These are phyloP conservation scores for Pseudocercospora ulei DNA, from an alignment of 2,329 filamentous ascomycete species.

Conservation along the genomic window DNA sequence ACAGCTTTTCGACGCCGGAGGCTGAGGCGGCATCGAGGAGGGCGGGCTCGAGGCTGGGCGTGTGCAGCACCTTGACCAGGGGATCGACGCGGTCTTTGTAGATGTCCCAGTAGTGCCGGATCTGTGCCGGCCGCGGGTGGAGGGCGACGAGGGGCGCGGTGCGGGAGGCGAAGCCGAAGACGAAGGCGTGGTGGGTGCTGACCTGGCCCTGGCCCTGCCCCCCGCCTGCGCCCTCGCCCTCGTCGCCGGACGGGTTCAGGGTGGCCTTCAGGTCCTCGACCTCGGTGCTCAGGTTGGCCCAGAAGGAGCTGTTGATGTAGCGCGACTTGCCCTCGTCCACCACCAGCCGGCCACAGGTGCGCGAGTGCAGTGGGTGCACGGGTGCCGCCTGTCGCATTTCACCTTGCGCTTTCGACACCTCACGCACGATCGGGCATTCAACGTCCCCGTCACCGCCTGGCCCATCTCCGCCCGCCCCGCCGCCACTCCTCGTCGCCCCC, in stretches of 20 bases:
- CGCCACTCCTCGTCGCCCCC: background rate
- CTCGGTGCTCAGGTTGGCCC: slow-evolving; percentile 62
- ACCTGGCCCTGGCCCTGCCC: slow-evolving; percentile 56
- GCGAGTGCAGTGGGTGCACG: slow-evolving; percentile 64
- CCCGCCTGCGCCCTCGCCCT: slow-evolving; percentile 55
- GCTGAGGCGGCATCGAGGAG: slow-evolving; percentile 51
- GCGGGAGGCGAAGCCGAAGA: slow-evolving; percentile 63
- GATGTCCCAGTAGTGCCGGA: slow-evolving; percentile 58
- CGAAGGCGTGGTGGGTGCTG: slow-evolving; percentile 58
- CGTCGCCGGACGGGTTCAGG: slow-evolving; percentile 52
- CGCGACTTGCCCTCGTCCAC: slow-evolving; percentile 60
- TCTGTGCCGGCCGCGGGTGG: slow-evolving; percentile 57
- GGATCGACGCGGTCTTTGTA: slow-evolving; percentile 67
- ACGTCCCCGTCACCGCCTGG: slow-evolving; percentile 31
- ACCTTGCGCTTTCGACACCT: slow-evolving; percentile 55
- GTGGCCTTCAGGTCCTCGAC: slow-evolving; percentile 55
- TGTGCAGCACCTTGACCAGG: slow-evolving; percentile 60
- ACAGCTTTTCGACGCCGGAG: slow-evolving; percentile 48
- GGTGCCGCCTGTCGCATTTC: slow-evolving; percentile 67
- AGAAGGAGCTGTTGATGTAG: slow-evolving; percentile 65
- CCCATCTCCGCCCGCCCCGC: slow-evolving; percentile 23
- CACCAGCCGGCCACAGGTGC: slow-evolving; percentile 61
- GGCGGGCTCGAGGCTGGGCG: slow-evolving; percentile 54
- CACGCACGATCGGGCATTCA: slow-evolving; percentile 42
- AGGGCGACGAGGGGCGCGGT: slow-evolving; percentile 55